Evolutionary conservation across 352 stramenopile genomes (phyloP).

Genomic region (Blastocystis sp.): DNA sequence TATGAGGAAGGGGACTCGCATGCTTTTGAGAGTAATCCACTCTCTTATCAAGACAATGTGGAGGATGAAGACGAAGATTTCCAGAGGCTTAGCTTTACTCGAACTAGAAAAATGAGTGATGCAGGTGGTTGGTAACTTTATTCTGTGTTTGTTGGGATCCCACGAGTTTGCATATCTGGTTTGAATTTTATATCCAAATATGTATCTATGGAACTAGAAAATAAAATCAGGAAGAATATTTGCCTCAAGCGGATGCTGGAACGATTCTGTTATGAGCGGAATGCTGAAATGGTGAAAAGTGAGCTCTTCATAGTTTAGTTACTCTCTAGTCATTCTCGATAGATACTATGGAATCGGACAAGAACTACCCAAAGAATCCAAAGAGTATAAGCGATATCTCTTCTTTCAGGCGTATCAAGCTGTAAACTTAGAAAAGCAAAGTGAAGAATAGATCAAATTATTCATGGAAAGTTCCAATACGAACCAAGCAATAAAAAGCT

Average conservation of each 20-base stretch:
- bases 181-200: background rate
- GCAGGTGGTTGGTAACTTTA: constrained; percentile 34
- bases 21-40: constrained; percentile 46
- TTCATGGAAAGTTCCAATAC: background rate
- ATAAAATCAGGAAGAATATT: background rate
- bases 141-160: constrained; percentile 37
- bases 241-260: constrained; percentile 36
- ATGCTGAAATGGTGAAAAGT: background rate
- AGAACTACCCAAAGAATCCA: background rate
- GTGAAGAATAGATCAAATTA: background rate
- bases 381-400: background rate
- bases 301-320: background rate
- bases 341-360: background rate
- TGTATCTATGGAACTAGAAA: background rate
- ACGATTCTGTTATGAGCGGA: background rate
- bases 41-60: constrained; percentile 17
- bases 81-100: constrained; percentile 46
- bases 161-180: background rate
- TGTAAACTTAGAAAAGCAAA: background rate
- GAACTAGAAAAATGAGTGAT: constrained; percentile 47
- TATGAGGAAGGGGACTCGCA: constrained; percentile 44
- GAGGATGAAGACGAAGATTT: constrained; percentile 38
- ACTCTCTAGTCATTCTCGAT: background rate
- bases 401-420: constrained; percentile 9
- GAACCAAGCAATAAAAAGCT: background rate